These are phyloP conservation scores for Rickenella mellea DNA, from an alignment of 768 basidiomycete species.

Conservation along the genomic window DNA sequence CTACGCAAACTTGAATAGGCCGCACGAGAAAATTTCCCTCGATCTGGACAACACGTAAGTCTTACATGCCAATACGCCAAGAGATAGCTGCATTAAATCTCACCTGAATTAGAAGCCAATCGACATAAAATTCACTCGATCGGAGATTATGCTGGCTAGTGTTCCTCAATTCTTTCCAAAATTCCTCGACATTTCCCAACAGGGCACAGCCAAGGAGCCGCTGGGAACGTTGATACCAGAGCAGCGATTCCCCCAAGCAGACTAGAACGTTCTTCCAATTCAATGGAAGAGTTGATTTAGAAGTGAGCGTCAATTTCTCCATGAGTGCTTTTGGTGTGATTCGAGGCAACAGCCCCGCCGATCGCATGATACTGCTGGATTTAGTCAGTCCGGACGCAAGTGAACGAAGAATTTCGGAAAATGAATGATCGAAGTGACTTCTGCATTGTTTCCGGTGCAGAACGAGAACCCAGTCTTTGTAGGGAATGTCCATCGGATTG, in stretches of 20 bases:
- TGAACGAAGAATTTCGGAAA: too few relatives aligned
- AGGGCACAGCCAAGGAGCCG: conserved; percentile 21
- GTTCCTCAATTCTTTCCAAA: conserved; percentile 18
- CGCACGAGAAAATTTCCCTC: conserved; percentile 35
- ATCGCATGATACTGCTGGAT: conserved; percentile 8
- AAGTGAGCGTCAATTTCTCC: conserved; percentile 18
- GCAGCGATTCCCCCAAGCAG: conserved; percentile 16
- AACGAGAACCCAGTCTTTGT: not conserved
- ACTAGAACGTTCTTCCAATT: conserved; percentile 23
- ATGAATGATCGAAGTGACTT: too few relatives aligned
- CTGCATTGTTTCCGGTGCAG: not conserved
- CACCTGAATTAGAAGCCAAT: conserved; percentile 40
- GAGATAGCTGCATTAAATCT: not conserved
- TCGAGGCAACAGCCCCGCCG: conserved; percentile 28
- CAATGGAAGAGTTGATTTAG: conserved; percentile 6
- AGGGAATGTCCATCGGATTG: not conserved
- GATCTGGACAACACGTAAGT: conserved; percentile 23
- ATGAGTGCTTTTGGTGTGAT: conserved; percentile 23
- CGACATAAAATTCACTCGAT: conserved; percentile 22
- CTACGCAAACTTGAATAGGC: conserved; percentile 30
- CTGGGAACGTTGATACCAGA: conserved; percentile 27
- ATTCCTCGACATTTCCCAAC: conserved; percentile 18
- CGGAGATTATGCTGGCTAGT: too few relatives aligned
- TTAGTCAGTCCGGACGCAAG: conserved; percentile 12
- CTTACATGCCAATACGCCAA: conserved; percentile 14